Evolutionary conservation across 2,329 filamentous ascomycete genomes (phyloP), one percentile per base, ranked within the genome.

Genomic region (Xylariaceae sp.): DNA sequence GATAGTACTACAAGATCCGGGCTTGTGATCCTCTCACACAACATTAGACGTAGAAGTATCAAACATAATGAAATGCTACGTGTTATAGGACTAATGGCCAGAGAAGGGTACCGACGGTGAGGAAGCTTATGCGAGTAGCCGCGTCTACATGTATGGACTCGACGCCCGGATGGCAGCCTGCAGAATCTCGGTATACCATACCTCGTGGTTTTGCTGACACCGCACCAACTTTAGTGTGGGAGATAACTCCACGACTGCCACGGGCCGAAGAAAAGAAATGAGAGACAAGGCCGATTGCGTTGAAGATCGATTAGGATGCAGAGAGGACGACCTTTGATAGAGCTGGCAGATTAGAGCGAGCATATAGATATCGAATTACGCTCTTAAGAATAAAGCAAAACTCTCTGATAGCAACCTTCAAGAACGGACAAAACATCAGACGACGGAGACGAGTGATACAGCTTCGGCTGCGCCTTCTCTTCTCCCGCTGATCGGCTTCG

Each of bases 61-160:
- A 7, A 27, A 27, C 22, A 27, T 27, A 27, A 27, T 38, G 4
- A 38, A 38, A 38, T 12, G 12, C 35, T 45, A 50, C 44, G 42
- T 53, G 53, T 49, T 53, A 32, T 41, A 43, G 31, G 17, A 40
- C 41, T 43, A 47, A 53, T 51, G 51, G 46, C 31, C 19, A 30
- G 32, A 30, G 45, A 38, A 14, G 48, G 47, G 22, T 27, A 48
- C 48, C 47, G 45, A 33, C 35, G 22, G 42, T 32, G 42, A 44
- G 51, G 51, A 45, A 35, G 32, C 17, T 42, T 7, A 53, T 55
- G 53, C 53, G 48, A 19, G 48, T 41, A 55, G 45, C 53, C 53
- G 53, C 44, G 47, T 42, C 42, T 35, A n/a, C n/a, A n/a, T n/a
- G n/a, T n/a, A 49, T 47, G 45, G 47, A 47, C 50, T 42, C 45